Percentiles rank a stretch among this genome's conserved stretches.
phyloP scores from a whole-genome alignment of 306 rosid genomes.

The Vigna mungo region DNA sequence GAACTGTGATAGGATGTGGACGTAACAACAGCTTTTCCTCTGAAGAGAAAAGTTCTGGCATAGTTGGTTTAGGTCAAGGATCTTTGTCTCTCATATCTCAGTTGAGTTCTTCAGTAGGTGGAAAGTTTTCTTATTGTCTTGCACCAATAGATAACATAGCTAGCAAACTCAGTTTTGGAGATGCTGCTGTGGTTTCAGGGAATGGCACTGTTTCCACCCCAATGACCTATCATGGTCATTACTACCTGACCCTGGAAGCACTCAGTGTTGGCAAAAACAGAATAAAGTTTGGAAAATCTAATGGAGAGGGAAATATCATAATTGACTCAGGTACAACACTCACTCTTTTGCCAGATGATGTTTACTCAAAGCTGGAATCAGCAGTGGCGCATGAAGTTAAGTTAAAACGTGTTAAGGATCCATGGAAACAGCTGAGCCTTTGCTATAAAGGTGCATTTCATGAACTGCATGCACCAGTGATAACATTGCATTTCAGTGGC shows the following conservation, averaged over 20 bases:
- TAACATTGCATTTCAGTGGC: too few relatives aligned
- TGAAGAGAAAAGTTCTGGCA: neutral
- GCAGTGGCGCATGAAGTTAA: conserved; percentile 5
- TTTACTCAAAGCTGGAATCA: neutral
- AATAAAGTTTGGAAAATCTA: neutral
- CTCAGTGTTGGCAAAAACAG: neutral
- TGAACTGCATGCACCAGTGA: neutral
- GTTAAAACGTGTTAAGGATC: conserved; percentile 5
- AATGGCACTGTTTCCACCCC: conserved; percentile 29
- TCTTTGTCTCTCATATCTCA: neutral
- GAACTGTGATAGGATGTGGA: neutral
- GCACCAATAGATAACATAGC: neutral
- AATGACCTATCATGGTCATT: neutral
- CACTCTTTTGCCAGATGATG: neutral
- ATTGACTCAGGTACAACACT: conserved; percentile 53
- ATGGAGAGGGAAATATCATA: conserved; percentile 32
- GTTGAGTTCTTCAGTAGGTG: neutral
- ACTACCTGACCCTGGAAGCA: conserved; percentile 6
- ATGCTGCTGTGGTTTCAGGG: neutral
- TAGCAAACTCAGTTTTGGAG: neutral
- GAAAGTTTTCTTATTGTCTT: neutral
- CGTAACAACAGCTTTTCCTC: neutral
- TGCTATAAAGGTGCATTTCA: conserved; percentile 34
- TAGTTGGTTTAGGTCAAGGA: neutral
- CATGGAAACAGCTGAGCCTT: neutral